Base-by-base conservation (phyloP, 768 basidiomycete genomes). In the Clavaria fumosa region DNA sequence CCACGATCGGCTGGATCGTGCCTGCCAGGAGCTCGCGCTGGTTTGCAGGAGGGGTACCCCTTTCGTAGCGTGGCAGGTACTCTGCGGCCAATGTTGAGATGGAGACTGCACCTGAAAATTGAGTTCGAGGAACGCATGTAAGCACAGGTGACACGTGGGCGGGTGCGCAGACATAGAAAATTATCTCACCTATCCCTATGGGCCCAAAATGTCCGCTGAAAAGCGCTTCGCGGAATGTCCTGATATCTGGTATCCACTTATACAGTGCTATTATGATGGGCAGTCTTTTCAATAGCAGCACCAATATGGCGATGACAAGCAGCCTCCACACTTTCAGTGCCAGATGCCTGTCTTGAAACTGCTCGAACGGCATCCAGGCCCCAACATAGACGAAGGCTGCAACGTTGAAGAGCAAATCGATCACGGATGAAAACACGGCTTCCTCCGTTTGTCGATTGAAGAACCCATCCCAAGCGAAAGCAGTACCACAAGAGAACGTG, bases 161-260 rank as follows among this genome's bases (percentile, higher is more conserved):
- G n/a, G n/a, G n/a, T n/a, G n/a, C n/a, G n/a, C n/a, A n/a, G n/a
- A n/a, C n/a, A n/a, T n/a, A n/a, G n/a, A n/a, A n/a, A n/a, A 69
- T 9, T 28, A 28, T 9, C 26, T 28, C 26, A 28, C 79, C 80
- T 35, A 85, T 69, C 21, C 80, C 79, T 43, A 84, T 84, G 15
- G 85, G 83, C 9, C 89, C 93, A 53, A 96, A 99, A 60, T 96
- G 91, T 0, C 95, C 95, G 27, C 74, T 80, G 57, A 99, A 99
- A 3, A 91, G 45, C 0, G 95, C 93, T 57, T 99, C 95, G 31
- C 86, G 68, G 43, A 90, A 72, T 0, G 82, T 96, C 63, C 93
- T 95, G 47, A 97, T 72, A 51, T 99, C 93, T 1, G 95, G 95
- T 41, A 97, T 93, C 72, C 80, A 96, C 50, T 63, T 77, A 60